A percentile compares a stretch with the other conserved stretches of the same genome.
Evolutionary conservation across 75 land plant species (phyloP).

Genomic region (Adiantum capillusveneris): DNA sequence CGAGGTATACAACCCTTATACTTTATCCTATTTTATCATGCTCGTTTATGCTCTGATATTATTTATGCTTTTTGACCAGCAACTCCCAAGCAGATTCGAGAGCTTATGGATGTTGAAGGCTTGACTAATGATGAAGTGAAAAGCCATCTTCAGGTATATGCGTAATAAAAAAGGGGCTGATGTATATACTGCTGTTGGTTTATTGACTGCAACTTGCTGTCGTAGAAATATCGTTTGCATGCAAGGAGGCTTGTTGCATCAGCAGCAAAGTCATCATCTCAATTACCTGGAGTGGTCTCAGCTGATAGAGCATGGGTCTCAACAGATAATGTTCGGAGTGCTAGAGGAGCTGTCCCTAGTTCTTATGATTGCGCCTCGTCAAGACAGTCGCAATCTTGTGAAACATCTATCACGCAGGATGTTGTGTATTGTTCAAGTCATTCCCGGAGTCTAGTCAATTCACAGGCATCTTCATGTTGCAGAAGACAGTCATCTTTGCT

Average conservation of each 20-base stretch:
- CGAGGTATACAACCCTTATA: background rate
- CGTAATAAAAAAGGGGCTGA: constrained; percentile 5
- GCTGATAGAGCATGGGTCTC: too few relatives aligned
- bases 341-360: too few relatives aligned
- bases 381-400: too few relatives aligned
- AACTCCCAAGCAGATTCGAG: constrained; percentile 83
- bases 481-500: too few relatives aligned
- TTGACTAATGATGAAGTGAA: constrained; percentile 88
- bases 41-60: background rate
- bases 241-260: constrained; percentile 24
- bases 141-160: constrained; percentile 73
- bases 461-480: too few relatives aligned
- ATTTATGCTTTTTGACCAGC: constrained; percentile 17
- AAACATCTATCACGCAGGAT: too few relatives aligned
- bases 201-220: background rate
- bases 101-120: constrained; percentile 83
- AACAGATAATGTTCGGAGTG: too few relatives aligned
- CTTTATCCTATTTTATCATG: background rate
- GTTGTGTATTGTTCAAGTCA: too few relatives aligned
- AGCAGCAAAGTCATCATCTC: background rate
- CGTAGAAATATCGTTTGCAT: constrained; percentile 71
- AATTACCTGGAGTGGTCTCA: too few relatives aligned
- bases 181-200: background rate
- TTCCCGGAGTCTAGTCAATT: too few relatives aligned
- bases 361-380: too few relatives aligned